Evolutionary conservation across 2,329 filamentous ascomycete genomes (phyloP).

Genomic region (Apiospora phragmitis): DNA sequence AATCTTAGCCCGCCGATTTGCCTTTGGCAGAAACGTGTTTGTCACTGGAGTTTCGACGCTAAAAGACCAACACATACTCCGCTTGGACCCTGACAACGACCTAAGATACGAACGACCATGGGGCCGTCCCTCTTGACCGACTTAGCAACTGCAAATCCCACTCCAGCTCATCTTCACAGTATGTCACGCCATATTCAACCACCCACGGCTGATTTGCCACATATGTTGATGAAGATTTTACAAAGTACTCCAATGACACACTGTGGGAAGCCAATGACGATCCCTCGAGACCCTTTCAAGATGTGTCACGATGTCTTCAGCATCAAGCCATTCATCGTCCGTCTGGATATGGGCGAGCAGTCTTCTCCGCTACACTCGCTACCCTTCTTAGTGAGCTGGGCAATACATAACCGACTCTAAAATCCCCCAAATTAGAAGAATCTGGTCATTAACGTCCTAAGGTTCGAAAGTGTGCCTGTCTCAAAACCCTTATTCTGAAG

Average conservation of each 20-base stretch:
- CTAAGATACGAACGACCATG: background rate
- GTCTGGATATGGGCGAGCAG: background rate
- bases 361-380: background rate
- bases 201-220: background rate
- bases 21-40: background rate
- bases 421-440: background rate
- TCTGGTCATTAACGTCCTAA: background rate
- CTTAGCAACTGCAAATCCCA: background rate
- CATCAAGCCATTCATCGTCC: background rate
- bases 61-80: background rate
- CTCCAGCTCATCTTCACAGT: background rate
- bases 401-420: background rate
- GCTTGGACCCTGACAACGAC: background rate
- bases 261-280: background rate
- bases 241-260: background rate
- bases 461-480: background rate
- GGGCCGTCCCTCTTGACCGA: background rate
- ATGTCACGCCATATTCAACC: background rate
- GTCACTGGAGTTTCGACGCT: background rate
- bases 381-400: background rate
- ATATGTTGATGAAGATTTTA: background rate
- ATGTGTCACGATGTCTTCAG: background rate
- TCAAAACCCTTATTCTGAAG: background rate
- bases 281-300: background rate
- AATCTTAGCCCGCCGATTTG: background rate